Conservation (phyloP, 768 basidiomycete species). For the Boletus reticulatus region DNA sequence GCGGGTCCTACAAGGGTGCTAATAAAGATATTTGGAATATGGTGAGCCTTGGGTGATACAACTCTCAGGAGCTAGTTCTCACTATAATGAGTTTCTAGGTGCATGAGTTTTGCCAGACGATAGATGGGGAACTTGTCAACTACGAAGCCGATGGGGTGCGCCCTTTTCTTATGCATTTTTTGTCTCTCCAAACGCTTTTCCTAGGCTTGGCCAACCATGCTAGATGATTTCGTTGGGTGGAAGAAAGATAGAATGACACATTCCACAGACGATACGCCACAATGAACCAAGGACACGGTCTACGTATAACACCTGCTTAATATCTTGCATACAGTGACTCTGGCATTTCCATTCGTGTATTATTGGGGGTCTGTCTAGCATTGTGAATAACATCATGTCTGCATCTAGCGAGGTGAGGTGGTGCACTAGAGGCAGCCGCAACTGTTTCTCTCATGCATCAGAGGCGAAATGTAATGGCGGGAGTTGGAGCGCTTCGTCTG, state of each 20-base stretch:
- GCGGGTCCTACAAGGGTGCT: slow-evolving; percentile 65
- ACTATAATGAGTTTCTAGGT: slow-evolving; percentile 42
- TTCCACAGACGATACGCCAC: background rate
- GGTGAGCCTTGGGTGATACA: slow-evolving; percentile 40
- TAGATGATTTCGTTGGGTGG: slow-evolving; percentile 78
- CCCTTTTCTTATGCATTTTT: slow-evolving; percentile 11
- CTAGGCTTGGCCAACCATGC: slow-evolving; percentile 79
- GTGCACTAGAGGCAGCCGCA: background rate
- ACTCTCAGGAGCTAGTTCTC: background rate
- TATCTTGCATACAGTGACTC: slow-evolving; percentile 8
- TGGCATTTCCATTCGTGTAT: slow-evolving; percentile 10
- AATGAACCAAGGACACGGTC: slow-evolving; percentile 9
- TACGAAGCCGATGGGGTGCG: slow-evolving; percentile 77
- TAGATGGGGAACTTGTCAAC: slow-evolving; percentile 56
- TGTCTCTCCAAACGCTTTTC: background rate
- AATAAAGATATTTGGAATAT: slow-evolving; percentile 88
- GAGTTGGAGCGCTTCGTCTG: slow-evolving; percentile 8
- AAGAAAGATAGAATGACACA: slow-evolving; percentile 37
- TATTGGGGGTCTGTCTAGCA: background rate
- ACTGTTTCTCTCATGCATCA: background rate
- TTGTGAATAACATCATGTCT: background rate
- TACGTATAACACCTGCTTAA: slow-evolving; percentile 16
- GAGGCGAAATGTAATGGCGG: slow-evolving; percentile 24
- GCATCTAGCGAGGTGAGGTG: background rate
- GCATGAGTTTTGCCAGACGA: slow-evolving; percentile 69